Conservation (phyloP, 768 basidiomycete genomes). For the Pilatotrama ljubarskyi region DNA sequence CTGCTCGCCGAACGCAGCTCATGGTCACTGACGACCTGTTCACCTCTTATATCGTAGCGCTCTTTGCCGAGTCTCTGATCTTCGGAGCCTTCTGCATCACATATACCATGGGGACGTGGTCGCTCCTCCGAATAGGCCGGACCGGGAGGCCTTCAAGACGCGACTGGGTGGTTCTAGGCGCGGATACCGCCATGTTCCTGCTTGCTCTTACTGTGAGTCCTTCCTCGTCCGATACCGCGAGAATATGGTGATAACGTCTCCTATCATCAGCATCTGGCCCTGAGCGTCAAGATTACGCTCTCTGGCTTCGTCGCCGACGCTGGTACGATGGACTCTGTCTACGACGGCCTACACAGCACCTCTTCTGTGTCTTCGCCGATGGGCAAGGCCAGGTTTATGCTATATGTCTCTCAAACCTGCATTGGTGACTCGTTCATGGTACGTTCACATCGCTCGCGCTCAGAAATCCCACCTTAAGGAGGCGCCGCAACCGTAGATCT, state of each 20-base stretch:
- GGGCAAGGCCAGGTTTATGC: conserved; percentile 4
- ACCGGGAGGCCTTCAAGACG: neutral
- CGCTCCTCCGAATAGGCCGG: neutral
- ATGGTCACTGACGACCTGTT: neutral
- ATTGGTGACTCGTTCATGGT: conserved; percentile 14
- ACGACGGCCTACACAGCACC: too few relatives aligned
- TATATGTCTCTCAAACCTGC: conserved; percentile 14
- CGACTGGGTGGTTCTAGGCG: neutral
- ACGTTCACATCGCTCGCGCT: neutral
- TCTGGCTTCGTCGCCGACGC: conserved; percentile 8
- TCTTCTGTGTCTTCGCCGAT: neutral
- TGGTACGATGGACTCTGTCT: conserved; percentile 2
- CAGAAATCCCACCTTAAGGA: neutral
- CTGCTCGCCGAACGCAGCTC: too few relatives aligned
- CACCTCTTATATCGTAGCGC: neutral
- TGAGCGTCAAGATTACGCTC: neutral
- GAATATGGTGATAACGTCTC: neutral
- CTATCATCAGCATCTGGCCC: conserved; percentile 1
- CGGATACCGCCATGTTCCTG: neutral
- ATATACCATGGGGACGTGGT: conserved; percentile 2
- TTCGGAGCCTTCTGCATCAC: conserved; percentile 3
- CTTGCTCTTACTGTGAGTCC: neutral
- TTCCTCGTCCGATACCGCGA: too few relatives aligned
- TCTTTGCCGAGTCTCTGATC: conserved; percentile 3
- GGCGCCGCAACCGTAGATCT: conserved; percentile 1